Conservation (phyloP, 495 filamentous ascomycete species). For the Penicillium argentinense region DNA sequence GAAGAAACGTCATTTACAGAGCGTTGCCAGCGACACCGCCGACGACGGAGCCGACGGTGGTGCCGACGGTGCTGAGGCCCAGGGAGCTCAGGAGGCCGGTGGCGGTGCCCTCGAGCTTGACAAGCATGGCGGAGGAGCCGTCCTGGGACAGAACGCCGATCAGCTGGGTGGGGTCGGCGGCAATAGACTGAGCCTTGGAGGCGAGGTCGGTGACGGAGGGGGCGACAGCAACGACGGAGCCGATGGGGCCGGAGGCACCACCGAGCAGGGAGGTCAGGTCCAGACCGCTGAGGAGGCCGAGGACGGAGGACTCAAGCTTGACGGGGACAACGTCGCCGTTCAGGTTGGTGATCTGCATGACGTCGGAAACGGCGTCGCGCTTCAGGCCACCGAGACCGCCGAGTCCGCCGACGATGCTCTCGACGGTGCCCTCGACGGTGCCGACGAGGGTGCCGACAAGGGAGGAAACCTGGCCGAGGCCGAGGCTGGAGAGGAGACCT, state of each 20-base stretch:
- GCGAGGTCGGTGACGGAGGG: constrained; percentile 5
- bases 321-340: constrained; percentile 15
- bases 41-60: constrained; percentile 19
- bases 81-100: constrained; percentile 19
- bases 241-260: constrained; percentile 18
- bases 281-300: constrained; percentile 13
- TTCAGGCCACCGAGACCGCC: constrained; percentile 11
- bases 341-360: constrained; percentile 18
- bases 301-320: constrained; percentile 14
- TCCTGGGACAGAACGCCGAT: constrained; percentile 19
- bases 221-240: constrained; percentile 15
- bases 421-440: constrained; percentile 8
- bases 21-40: constrained; percentile 1
- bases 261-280: constrained; percentile 17
- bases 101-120: constrained; percentile 20
- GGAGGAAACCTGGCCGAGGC: constrained; percentile 73
- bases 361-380: constrained; percentile 10
- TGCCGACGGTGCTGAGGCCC: constrained; percentile 20
- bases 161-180: constrained; percentile 15
- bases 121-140: constrained; percentile 19
- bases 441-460: constrained; percentile 21
- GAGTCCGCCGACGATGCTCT: constrained; percentile 2
- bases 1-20: constrained; percentile 14
- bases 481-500: constrained; percentile 39
- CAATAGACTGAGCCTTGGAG: constrained; percentile 12